Base-by-base conservation (phyloP, 805 yeast species). In the Starmerella sirachaensis region DNA sequence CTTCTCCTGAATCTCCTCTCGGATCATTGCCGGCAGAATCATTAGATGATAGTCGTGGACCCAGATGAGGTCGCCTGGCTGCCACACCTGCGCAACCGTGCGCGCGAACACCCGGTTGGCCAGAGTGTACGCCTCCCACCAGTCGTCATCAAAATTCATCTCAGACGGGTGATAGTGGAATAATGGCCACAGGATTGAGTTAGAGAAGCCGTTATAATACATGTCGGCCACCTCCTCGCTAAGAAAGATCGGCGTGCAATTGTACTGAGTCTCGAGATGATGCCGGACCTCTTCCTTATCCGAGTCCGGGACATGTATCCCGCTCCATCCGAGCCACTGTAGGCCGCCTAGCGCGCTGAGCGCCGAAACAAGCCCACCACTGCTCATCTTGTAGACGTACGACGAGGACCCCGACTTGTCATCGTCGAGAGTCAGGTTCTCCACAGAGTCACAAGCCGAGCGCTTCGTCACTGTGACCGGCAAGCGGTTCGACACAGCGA, bases 81-180 rank as follows among this genome's bases (percentile, higher is more conserved):
- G 66, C 27, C 81, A 77, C 50, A 74, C 73, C 16, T 68, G 61
- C 9, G 82, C 74, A 41, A 91, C 75, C 28, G 70, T 78, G 26
- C 72, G 64, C 10, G 94, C 91, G 63, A 91, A 91, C 43, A 71
- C 64, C 41, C 76, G 63, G 56, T 91, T 91, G 6, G 97, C 97
- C 57, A 84, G 91, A 39, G 84, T 80, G 58, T 91, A 91, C 1
- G 97, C 97, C 37, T 86, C 86, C 98, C 98, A 91, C 1, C 96
- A 94, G 45, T 74, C 75, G 57, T 91, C 98, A 60, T 91, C 98
- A 55, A 91, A 91, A 57, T 83, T 86, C 80, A 93, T 91, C 59
- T 93, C 98, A 44, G 97, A 98, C 0, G 99, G 98, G 56, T 91
- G 98, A 61, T 91, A 91, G 59, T 91, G 99, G 65, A 91, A 91